These are phyloP conservation scores for Clarireedia paspali DNA, from an alignment of 2,329 filamentous ascomycete species.

Conservation along the genomic window DNA sequence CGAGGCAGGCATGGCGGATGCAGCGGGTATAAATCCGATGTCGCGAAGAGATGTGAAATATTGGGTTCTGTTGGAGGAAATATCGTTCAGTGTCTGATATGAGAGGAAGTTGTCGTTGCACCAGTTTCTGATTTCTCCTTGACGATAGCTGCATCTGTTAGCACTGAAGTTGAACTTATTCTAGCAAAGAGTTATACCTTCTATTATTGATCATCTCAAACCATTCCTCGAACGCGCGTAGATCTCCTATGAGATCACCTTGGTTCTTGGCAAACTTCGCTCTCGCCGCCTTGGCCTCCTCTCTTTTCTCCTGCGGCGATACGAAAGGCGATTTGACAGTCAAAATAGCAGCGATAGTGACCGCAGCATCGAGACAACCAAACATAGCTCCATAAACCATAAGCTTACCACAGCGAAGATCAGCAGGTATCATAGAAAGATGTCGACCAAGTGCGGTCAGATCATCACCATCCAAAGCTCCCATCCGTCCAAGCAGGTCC, in stretches of 20 bases:
- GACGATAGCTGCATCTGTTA: slow-evolving; percentile 34
- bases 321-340: slow-evolving; percentile 83
- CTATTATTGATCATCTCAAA: slow-evolving; percentile 53
- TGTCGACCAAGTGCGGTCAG: slow-evolving; percentile 88
- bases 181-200: slow-evolving; percentile 23
- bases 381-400: slow-evolving; percentile 95
- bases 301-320: slow-evolving; percentile 73
- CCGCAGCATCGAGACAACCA: slow-evolving; percentile 78
- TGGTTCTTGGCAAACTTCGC: slow-evolving; percentile 67
- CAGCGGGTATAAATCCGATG: slow-evolving; percentile 62
- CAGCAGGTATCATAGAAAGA: slow-evolving; percentile 89
- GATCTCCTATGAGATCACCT: slow-evolving; percentile 82
- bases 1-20: slow-evolving; percentile 14
- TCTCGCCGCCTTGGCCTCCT: slow-evolving; percentile 71
- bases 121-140: slow-evolving; percentile 62
- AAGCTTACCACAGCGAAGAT: slow-evolving; percentile 86
- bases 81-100: slow-evolving; percentile 77
- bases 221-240: slow-evolving; percentile 81
- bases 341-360: slow-evolving; percentile 88
- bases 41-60: slow-evolving; percentile 82
- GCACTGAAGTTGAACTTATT: not conserved
- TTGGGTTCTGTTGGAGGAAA: slow-evolving; percentile 76
- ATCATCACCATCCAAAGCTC: slow-evolving; percentile 77
- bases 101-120: slow-evolving; percentile 83
- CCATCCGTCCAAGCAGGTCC: slow-evolving; percentile 71